Conservation (phyloP, 176 grass and related monocot species). For the bread wheat (Triticum aestivum) region IWGSC_CS_RefSeq_v2.1 NC_057798.1:457641623-457642122, state of each 20-base stretch:
- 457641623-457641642: conserved; percentile 25
- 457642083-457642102: conserved; percentile 92
- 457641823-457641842: background rate
- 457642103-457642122: conserved; percentile 99
- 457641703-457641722: conserved; percentile 75
- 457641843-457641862: conserved; percentile 49
- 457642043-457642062: conserved; percentile 48
- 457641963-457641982: conserved; percentile 66
- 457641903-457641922: conserved; percentile 45
- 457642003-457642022: conserved; percentile 66
- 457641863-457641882: conserved; percentile 68
- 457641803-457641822: background rate
- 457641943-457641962: conserved; percentile 49
- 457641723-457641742: conserved; percentile 75
- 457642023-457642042: conserved; percentile 53
- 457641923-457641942: conserved; percentile 50
- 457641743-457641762: conserved; percentile 86
- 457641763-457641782: conserved; percentile 63
- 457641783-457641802: background rate
- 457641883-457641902: conserved; percentile 53
- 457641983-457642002: conserved; percentile 83
- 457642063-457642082: conserved; percentile 74
- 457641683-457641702: conserved; percentile 63
- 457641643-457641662: conserved; percentile 7
- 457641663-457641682: conserved; percentile 16